A percentile compares a stretch with the other conserved stretches of the same genome.
phyloP scores from a whole-genome alignment of 2,329 filamentous ascomycete species.

The Knufia fluminis region DNA sequence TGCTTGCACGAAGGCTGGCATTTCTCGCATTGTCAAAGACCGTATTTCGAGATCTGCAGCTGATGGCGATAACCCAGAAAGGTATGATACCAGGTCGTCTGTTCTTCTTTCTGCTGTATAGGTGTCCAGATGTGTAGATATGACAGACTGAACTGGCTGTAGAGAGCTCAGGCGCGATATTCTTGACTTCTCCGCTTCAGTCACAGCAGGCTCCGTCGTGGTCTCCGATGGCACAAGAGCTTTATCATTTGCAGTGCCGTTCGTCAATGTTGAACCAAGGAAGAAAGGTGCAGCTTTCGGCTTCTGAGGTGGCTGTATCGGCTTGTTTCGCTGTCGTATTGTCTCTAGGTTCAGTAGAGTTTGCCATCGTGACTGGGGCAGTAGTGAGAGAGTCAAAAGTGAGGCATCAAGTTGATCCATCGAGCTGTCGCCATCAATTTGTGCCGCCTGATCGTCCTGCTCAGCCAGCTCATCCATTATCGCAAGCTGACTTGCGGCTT shows the following conservation, averaged over 20 bases:
- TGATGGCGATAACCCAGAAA: constrained; percentile 73
- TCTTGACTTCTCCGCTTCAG: constrained; percentile 42
- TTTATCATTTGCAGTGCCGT: constrained; percentile 16
- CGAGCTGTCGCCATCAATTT: constrained; percentile 39
- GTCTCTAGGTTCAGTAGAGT: constrained; percentile 84
- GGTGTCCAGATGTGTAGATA: constrained; percentile 7
- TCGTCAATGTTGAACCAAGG: constrained; percentile 47
- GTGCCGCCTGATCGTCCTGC: constrained; percentile 35
- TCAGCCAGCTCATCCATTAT: constrained; percentile 49
- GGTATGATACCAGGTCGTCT: constrained; percentile 61
- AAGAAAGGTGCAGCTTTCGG: constrained; percentile 97
- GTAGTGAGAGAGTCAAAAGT: constrained; percentile 78
- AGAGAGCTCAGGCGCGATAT: constrained; percentile 57
- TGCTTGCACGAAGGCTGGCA: constrained; percentile 70
- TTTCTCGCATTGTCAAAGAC: constrained; percentile 65
- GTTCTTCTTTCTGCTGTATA: constrained; percentile 48
- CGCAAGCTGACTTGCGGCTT: constrained; percentile 65
- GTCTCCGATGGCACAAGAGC: not conserved
- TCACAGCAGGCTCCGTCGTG: constrained; percentile 6
- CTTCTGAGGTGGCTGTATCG: constrained; percentile 78
- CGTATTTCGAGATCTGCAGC: constrained; percentile 86
- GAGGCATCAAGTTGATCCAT: constrained; percentile 72
- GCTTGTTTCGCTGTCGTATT: constrained; percentile 87
- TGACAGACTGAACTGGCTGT: constrained; percentile 21
- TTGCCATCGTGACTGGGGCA: constrained; percentile 89